Percentiles rank a stretch among this genome's conserved stretches.
phyloP scores from a whole-genome alignment of 176 grass and related monocot species.

The Carex pumila region DNA sequence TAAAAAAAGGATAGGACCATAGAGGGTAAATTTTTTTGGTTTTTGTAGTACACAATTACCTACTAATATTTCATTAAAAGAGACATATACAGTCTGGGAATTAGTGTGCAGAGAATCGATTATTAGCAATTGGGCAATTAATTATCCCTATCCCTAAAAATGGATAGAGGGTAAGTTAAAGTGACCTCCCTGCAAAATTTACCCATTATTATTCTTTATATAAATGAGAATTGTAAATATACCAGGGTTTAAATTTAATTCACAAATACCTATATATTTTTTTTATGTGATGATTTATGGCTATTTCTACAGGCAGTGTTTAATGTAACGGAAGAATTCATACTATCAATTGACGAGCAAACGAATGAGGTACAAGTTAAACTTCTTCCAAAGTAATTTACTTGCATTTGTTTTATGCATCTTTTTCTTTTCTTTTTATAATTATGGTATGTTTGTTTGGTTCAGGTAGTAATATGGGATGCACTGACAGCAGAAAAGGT shows the following conservation, averaged over 20 bases:
- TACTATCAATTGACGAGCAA: constrained; percentile 73
- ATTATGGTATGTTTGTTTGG: not conserved
- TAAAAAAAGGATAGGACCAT: not conserved
- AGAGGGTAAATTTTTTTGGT: too few relatives aligned
- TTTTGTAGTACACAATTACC: too few relatives aligned
- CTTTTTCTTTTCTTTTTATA: not conserved
- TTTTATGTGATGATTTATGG: constrained; percentile 16
- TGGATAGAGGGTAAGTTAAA: not conserved
- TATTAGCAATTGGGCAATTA: too few relatives aligned
- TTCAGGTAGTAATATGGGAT: constrained; percentile 82
- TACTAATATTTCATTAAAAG: too few relatives aligned
- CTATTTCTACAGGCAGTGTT: constrained; percentile 65
- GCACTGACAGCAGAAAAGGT: constrained; percentile 71
- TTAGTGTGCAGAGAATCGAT: too few relatives aligned
- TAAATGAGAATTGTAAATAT: not conserved
- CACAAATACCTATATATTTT: not conserved
- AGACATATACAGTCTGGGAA: too few relatives aligned
- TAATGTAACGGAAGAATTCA: constrained; percentile 72
- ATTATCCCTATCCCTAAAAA: too few relatives aligned
- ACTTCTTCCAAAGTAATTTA: not conserved
- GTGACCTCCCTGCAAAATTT: not conserved
- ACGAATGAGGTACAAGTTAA: constrained; percentile 57
- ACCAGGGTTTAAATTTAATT: not conserved
- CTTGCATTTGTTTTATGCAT: not conserved
- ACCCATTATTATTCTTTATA: not conserved